These are phyloP conservation scores for Escallonia herrerae DNA, from an alignment of 129 eudicot species.

Conservation along the genomic window DNA sequence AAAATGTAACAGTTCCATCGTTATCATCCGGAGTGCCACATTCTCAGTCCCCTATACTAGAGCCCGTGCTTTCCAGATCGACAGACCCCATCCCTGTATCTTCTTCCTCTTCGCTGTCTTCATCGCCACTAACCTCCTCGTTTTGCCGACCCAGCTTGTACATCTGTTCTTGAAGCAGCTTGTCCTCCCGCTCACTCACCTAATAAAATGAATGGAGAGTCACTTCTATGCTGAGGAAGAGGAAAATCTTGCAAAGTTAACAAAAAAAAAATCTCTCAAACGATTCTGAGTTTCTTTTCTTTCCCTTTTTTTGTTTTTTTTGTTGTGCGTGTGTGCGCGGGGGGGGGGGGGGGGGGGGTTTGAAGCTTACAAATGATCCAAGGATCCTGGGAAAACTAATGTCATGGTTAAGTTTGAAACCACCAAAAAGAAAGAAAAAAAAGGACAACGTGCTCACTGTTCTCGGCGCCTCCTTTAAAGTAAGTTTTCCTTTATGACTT, in stretches of 20 bases:
- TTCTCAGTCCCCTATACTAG: constrained; percentile 24
- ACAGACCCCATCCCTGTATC: constrained; percentile 66
- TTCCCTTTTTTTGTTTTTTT: too few species aligned
- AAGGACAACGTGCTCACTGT: constrained; percentile 35
- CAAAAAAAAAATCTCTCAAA: too few species aligned
- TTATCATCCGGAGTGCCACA: not conserved
- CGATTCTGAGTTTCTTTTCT: too few species aligned
- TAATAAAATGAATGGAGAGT: not conserved
- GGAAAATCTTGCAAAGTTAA: too few species aligned
- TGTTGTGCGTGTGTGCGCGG: too few species aligned
- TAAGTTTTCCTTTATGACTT: constrained; percentile 55
- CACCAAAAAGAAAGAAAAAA: not conserved
- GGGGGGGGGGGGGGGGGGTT: too few species aligned
- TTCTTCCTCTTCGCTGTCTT: constrained; percentile 61
- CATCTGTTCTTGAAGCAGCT: constrained; percentile 54
- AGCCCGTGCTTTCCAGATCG: constrained; percentile 49
- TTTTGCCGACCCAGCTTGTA: constrained; percentile 38
- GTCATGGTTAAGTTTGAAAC: not conserved
- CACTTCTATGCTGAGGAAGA: too few species aligned
- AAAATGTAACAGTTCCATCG: not conserved
- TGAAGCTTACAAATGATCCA: not conserved
- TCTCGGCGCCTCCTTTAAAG: constrained; percentile 54
- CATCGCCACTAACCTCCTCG: constrained; percentile 61
- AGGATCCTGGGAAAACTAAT: not conserved
- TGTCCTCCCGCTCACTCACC: constrained; percentile 87